Evolutionary conservation across 768 basidiomycete genomes (phyloP), one percentile per base, ranked within the genome.

Genomic region (Scleroderma citrinum): DNA sequence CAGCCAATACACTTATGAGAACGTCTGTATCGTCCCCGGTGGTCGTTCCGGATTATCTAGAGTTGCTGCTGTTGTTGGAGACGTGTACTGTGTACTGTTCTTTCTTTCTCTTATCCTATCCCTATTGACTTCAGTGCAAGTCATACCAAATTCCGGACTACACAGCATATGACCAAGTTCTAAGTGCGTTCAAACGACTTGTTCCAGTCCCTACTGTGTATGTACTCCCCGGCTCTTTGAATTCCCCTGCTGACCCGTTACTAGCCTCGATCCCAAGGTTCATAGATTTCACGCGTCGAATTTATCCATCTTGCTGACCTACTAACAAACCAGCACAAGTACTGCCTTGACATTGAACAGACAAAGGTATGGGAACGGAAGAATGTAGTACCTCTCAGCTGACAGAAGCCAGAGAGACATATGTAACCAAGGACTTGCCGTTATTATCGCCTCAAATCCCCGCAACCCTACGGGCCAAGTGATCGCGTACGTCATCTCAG

Each of bases 401-500:
- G 24, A 54, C 29, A 12, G 2, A 8, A 39, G 36, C 39, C 47
- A 87, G 81, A 84, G 74, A 71, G 91, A 94, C 56, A 90, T 94
- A 48, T 75, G 71, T 36, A 86, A 77, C 1, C 90, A 93, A 68
- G 91, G 92, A 13, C 72, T 94, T 17, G 80, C 85, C 11, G 91
- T 94, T 44, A 77, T 95, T 49, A 72, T 94, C 38, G 87, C 91
- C 0, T 92, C 89, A 20, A 97, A 96, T 69, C 94, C 94, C n/a
- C 82, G 93, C 47, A 97, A 96, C 63, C 93, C 94, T 3, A 96
- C 94, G 1, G 92, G 94, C n/a, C 93, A 95, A 64, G 81, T 85
- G 47, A 78, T 82, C 54, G 77, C 76, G 83, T 88, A 58, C 20
- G 68, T 63, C 11, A 14, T 47, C 16, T 30, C 20, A 38, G 32